Evolutionary conservation across 495 filamentous ascomycete species (phyloP).

Genomic region (Lepidopterella palustris): DNA sequence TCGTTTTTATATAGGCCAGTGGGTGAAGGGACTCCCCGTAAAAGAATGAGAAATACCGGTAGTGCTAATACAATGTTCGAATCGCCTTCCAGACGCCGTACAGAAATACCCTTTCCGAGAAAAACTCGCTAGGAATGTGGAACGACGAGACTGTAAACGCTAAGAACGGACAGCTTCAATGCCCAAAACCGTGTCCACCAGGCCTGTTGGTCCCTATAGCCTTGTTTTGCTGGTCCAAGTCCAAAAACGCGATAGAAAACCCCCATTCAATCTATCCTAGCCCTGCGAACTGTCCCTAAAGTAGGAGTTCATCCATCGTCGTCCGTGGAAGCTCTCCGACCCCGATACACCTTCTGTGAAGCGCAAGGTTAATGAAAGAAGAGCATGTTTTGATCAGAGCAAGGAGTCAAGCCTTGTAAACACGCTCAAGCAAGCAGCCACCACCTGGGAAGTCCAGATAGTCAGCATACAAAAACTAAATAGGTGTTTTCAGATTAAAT

Average conservation of each 20-base stretch:
- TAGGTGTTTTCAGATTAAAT: neutral
- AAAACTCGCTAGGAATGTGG: conserved; percentile 17
- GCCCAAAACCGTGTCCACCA: neutral
- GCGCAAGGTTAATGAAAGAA: too few relatives aligned
- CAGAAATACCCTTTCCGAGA: neutral
- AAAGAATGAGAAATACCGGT: conserved; percentile 10
- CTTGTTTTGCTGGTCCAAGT: neutral
- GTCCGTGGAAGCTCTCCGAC: too few relatives aligned
- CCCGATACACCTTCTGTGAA: too few relatives aligned
- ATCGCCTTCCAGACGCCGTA: conserved; percentile 13
- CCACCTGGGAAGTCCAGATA: conserved; percentile 50
- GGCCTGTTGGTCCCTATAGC: too few relatives aligned
- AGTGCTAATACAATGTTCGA: conserved; percentile 27
- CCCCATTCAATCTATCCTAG: too few relatives aligned
- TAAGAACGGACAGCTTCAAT: neutral
- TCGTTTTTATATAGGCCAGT: too few relatives aligned
- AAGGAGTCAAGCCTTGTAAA: conserved; percentile 94
- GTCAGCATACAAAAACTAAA: too few relatives aligned
- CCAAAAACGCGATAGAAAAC: too few relatives aligned
- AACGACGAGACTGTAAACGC: conserved; percentile 7
- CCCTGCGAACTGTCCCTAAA: too few relatives aligned
- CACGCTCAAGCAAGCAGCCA: conserved; percentile 91
- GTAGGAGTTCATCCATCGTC: too few relatives aligned
- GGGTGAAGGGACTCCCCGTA: too few relatives aligned
- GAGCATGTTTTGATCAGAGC: conserved; percentile 48